Percentiles rank a stretch among this genome's conserved stretches.
These are phyloP conservation scores for Colletotrichum tamarilloi DNA, from an alignment of 2,329 filamentous ascomycete species.

Conservation along the genomic window DNA sequence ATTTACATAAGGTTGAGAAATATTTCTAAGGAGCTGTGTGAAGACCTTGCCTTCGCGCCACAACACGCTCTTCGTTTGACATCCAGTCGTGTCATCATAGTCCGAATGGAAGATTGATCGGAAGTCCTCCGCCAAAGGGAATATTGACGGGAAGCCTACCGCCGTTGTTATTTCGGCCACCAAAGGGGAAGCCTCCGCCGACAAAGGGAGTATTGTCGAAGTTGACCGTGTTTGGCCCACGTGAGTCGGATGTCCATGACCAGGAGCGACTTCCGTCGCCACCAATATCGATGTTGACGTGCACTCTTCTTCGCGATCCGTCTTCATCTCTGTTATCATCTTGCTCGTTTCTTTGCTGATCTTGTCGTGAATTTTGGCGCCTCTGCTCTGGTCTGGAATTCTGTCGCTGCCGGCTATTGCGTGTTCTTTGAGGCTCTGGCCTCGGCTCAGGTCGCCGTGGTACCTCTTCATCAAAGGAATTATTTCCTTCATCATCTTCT, in stretches of 20 bases:
- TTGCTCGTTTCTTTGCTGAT: constrained; percentile 1
- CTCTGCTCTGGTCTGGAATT: not conserved
- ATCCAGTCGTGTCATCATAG: not conserved
- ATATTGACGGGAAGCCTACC: constrained; percentile 23
- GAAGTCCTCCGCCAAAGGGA: constrained; percentile 10
- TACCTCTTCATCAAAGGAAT: constrained; percentile 25
- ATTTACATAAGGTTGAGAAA: not conserved
- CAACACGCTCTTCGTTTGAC: not conserved
- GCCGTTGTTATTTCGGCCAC: constrained; percentile 10
- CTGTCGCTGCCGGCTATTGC: constrained; percentile 7
- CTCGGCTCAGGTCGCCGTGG: constrained; percentile 3
- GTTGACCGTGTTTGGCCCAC: constrained; percentile 5
- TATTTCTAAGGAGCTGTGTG: not conserved
- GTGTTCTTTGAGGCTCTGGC: not conserved
- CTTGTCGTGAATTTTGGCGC: constrained; percentile 5
- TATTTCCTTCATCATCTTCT: constrained; percentile 1
- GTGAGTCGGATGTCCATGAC: constrained; percentile 10
- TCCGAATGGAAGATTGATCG: constrained; percentile 27
- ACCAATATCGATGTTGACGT: constrained; percentile 28
- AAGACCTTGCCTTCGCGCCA: not conserved
- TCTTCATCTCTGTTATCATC: not conserved
- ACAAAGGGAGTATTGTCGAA: constrained; percentile 22
- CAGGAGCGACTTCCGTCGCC: constrained; percentile 17
- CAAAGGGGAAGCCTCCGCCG: constrained; percentile 7
- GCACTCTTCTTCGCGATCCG: not conserved